These are phyloP conservation scores for Withania somnifera DNA, from an alignment of 305 asterid species.

Conservation along the genomic window DNA sequence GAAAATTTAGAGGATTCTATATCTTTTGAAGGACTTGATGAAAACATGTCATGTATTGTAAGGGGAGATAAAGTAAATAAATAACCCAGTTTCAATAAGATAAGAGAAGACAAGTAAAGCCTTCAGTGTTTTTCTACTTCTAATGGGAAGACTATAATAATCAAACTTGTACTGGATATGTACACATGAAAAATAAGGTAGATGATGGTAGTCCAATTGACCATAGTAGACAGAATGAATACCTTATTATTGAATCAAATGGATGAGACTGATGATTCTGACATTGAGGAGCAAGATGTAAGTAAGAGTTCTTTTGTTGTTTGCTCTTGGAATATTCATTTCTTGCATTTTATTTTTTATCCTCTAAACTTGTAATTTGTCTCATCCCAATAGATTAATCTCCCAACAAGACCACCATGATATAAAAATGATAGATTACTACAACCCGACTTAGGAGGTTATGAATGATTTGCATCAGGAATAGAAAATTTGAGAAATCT, in stretches of 20 bases:
- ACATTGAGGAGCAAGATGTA: constrained; percentile 84
- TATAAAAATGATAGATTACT: neutral
- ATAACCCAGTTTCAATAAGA: constrained; percentile 2
- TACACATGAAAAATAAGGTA: constrained; percentile 18
- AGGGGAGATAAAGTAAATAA: constrained; percentile 27
- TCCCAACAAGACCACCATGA: neutral
- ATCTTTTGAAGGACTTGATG: constrained; percentile 46
- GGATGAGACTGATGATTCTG: constrained; percentile 66
- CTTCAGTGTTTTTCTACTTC: constrained; percentile 13
- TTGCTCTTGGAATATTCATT: constrained; percentile 1
- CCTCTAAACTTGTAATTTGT: neutral
- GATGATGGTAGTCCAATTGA: constrained; percentile 26
- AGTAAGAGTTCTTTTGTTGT: constrained; percentile 25
- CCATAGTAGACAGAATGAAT: constrained; percentile 17
- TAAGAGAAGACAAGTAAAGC: constrained; percentile 9
- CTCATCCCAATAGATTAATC: neutral
- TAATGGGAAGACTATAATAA: neutral
- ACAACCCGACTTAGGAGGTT: neutral
- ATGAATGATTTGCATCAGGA: neutral
- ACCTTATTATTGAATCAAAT: constrained; percentile 17
- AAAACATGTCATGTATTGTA: constrained; percentile 42
- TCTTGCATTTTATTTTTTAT: constrained; percentile 1
- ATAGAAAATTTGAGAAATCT: neutral
- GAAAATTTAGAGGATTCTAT: constrained; percentile 30
- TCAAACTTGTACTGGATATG: constrained; percentile 17